Evolutionary conservation across 2,329 filamentous ascomycete genomes (phyloP).

Genomic region (Celoporthe dispersa): DNA sequence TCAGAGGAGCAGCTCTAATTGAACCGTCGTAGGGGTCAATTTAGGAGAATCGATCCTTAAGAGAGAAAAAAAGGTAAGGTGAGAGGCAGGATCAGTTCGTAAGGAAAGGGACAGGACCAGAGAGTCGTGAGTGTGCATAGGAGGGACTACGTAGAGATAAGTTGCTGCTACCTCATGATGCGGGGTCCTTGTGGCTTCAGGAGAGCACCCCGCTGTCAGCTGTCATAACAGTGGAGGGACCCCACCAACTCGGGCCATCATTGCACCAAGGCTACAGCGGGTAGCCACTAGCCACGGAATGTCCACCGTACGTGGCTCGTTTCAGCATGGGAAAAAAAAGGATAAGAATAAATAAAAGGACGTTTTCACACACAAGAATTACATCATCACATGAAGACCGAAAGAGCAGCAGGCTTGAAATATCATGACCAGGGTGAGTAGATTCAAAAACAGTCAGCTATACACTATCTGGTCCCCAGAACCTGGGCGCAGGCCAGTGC

Average conservation of each 20-base stretch:
- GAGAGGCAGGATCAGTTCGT: not conserved
- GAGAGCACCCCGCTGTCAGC: slow-evolving; percentile 22
- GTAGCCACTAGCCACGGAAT: no score
- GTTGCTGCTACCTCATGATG: slow-evolving; percentile 15
- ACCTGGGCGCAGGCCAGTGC: slow-evolving; percentile 30
- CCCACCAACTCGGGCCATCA: slow-evolving; percentile 24
- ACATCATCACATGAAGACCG: not conserved
- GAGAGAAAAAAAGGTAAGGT: no score
- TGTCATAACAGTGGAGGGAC: not conserved
- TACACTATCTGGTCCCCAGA: slow-evolving; percentile 36
- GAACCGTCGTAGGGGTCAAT: not conserved
- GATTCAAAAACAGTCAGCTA: slow-evolving; percentile 59
- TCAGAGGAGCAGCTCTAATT: not conserved
- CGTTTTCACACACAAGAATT: not conserved
- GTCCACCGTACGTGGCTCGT: no score
- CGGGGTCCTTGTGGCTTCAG: slow-evolving; percentile 15
- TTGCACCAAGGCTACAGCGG: slow-evolving; percentile 10
- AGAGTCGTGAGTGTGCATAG: not conserved
- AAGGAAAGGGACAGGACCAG: no score
- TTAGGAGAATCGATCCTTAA: no score
- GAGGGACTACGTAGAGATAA: not conserved
- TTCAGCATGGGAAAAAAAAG: no score
- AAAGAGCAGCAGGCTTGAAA: not conserved
- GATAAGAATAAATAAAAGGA: not conserved
- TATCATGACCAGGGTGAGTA: slow-evolving; percentile 44